Evolutionary conservation across 768 basidiomycete genomes (phyloP).

Genomic region (Thelephora ganbajun): DNA sequence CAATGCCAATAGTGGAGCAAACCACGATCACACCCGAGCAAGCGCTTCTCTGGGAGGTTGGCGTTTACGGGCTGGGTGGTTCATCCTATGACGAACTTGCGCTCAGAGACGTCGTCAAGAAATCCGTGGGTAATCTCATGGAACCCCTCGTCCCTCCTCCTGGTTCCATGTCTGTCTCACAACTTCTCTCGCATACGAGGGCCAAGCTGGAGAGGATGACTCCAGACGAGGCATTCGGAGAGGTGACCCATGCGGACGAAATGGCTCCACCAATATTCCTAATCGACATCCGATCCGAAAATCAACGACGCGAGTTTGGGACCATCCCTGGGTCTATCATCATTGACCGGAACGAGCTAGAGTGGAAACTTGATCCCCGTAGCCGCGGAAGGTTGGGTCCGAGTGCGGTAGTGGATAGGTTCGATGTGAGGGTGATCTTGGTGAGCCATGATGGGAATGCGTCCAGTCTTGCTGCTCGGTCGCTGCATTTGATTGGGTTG

Average conservation of each 20-base stretch:
- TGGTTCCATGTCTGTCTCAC: slow-evolving; percentile 44
- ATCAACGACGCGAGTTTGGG: slow-evolving; percentile 43
- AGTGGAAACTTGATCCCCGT: slow-evolving; percentile 72
- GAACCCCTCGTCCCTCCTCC: slow-evolving; percentile 52
- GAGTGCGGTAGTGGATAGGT: slow-evolving; percentile 49
- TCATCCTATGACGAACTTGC: slow-evolving; percentile 50
- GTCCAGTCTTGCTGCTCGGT: slow-evolving; percentile 57
- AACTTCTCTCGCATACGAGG: slow-evolving; percentile 43
- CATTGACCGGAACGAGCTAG: slow-evolving; percentile 64
- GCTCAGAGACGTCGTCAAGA: slow-evolving; percentile 57
- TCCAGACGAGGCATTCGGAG: slow-evolving; percentile 42
- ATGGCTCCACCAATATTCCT: slow-evolving; percentile 48
- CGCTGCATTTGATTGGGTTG: slow-evolving; percentile 56
- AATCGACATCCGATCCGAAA: slow-evolving; percentile 63
- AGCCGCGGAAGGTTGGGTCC: slow-evolving; percentile 27
- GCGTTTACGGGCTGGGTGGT: slow-evolving; percentile 38
- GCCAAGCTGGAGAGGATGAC: slow-evolving; percentile 52
- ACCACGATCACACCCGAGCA: not conserved
- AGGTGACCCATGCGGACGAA: slow-evolving; percentile 26
- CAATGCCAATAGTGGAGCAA: not conserved
- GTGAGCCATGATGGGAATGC: slow-evolving; percentile 66
- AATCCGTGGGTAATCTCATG: slow-evolving; percentile 41
- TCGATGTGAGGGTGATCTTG: slow-evolving; percentile 60
- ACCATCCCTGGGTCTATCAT: slow-evolving; percentile 54
- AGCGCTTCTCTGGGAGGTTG: slow-evolving; percentile 24